Conservation (phyloP, 2,329 filamentous ascomycete species). For the Laburnicola sp. region DNA sequence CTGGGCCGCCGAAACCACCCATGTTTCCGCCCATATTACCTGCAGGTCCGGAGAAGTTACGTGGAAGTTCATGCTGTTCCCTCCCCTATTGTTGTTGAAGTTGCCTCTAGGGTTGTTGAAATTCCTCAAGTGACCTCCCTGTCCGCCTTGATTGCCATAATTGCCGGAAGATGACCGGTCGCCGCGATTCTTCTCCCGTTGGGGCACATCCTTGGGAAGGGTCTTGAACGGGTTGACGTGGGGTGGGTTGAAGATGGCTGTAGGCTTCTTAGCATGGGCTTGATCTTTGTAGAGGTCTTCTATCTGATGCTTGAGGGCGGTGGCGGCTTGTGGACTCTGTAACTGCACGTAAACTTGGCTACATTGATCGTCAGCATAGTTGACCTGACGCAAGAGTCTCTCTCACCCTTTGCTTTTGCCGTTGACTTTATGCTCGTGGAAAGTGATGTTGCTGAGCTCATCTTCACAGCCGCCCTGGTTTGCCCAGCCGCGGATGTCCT, state of each 20-base stretch:
- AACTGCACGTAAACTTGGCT: slow-evolving; percentile 88
- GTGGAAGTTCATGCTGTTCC: slow-evolving; percentile 40
- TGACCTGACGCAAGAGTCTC: background rate
- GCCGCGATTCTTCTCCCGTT: slow-evolving; percentile 67
- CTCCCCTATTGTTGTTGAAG: slow-evolving; percentile 34
- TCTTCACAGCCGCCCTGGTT: slow-evolving; percentile 77
- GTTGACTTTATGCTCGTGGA: slow-evolving; percentile 98
- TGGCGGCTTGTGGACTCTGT: slow-evolving; percentile 78
- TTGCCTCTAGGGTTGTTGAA: slow-evolving; percentile 39
- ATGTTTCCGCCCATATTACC: slow-evolving; percentile 46
- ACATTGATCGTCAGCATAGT: slow-evolving; percentile 16
- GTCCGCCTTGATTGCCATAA: slow-evolving; percentile 56
- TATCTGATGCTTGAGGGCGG: slow-evolving; percentile 79
- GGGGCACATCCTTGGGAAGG: slow-evolving; percentile 82
- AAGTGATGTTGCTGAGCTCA: slow-evolving; percentile 89
- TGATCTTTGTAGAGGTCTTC: slow-evolving; percentile 65
- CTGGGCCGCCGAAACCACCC: slow-evolving; percentile 52
- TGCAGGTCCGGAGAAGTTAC: slow-evolving; percentile 42
- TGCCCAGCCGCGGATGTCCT: slow-evolving; percentile 88
- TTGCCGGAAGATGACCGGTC: slow-evolving; percentile 55
- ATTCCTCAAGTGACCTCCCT: slow-evolving; percentile 39
- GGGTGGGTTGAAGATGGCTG: slow-evolving; percentile 74
- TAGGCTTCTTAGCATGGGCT: slow-evolving; percentile 65
- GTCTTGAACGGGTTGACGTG: slow-evolving; percentile 87
- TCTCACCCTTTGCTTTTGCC: slow-evolving; percentile 96